Base-by-base conservation (phyloP, 2,329 filamentous ascomycete genomes). In the Ploettnerulaceae sp. region DNA sequence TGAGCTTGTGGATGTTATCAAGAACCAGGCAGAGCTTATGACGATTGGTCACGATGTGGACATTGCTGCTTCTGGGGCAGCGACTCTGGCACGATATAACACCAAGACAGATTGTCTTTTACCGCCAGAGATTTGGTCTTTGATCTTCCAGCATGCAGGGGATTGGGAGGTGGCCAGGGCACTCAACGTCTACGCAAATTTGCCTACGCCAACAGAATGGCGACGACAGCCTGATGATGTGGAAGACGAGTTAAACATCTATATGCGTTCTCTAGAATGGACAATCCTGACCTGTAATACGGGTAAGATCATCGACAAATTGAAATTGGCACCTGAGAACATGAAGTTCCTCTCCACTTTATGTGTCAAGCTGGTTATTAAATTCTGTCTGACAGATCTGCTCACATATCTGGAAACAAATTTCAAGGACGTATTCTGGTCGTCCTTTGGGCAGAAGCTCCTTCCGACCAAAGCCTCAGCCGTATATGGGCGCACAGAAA, bases 151-250 rank as follows among this genome's bases (percentile, higher is more conserved):
- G 54, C 81, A 84, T 52, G 79, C 89, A 0, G 81, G 81, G 33
- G 91, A 97, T 64, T 97, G 91, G 91, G 91, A 96, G 67, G 73
- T 94, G 15, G 86, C 91, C 7, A 83, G 83, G 55, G 84, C 86
- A 0, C 72, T 96, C 5, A 82, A 86, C 47, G 78, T 96, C 34
- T 91, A 86, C 61, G 89, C 89, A 1, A 89, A 79, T 45, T 71
- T 95, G 5, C 76, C 80, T 1, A 79, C 83, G 51, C 89, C 91
- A 0, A 66, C 71, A 26, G 79, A 86, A 56, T 95, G 89, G 89
- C 62, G 68, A 20, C 74, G 77, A 53, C 74, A 79, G 54, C 78
- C 84, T 22, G 74, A 76, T 29, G 69, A 76, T 29, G 72, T 77
- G 8, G 71, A 75, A 35, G 80, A 87, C 57, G 79, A 84, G 1